Percentiles rank a stretch among this genome's conserved stretches.
Evolutionary conservation across 805 yeast species (phyloP).

Genomic region (Wickerhamomyces subpelliculosus): DNA sequence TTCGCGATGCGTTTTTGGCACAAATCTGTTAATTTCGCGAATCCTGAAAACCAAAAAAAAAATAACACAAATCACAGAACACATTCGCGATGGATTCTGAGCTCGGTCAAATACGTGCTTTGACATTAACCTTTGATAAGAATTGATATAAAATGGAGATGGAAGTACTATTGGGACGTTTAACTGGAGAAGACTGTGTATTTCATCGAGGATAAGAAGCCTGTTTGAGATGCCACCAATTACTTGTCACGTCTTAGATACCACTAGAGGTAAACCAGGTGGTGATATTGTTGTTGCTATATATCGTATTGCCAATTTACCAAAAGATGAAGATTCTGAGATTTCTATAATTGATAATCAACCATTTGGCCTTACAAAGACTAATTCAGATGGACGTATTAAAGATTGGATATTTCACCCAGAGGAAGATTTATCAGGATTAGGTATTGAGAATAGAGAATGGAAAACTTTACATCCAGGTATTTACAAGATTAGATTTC

Average conservation of each 20-base stretch:
- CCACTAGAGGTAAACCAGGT: conserved; percentile 81
- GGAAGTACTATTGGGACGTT: no score
- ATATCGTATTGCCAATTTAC: conserved; percentile 24
- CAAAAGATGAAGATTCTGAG: conserved; percentile 17
- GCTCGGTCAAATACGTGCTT: conserved; percentile 2
- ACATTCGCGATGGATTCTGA: background rate
- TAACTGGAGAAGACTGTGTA: no score
- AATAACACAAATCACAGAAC: no score
- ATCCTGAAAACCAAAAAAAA: no score
- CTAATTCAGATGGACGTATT: conserved; percentile 80
- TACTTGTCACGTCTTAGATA: conserved; percentile 87
- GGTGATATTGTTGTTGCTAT: conserved; percentile 62
- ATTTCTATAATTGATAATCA: conserved; percentile 24
- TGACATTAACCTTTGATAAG: background rate
- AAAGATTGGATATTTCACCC: conserved; percentile 55
- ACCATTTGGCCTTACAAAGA: conserved; percentile 62
- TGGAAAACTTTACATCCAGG: conserved; percentile 55
- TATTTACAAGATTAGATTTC: conserved; percentile 67
- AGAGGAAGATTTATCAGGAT: conserved; percentile 9
- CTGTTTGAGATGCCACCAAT: conserved; percentile 40
- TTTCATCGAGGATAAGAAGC: no score
- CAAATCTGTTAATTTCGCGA: no score
- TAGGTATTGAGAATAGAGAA: conserved; percentile 27
- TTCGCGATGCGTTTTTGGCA: no score
- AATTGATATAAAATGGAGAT: no score